phyloP scores from a whole-genome alignment of 768 basidiomycete species.

The Phanerochaete sordida region DNA sequence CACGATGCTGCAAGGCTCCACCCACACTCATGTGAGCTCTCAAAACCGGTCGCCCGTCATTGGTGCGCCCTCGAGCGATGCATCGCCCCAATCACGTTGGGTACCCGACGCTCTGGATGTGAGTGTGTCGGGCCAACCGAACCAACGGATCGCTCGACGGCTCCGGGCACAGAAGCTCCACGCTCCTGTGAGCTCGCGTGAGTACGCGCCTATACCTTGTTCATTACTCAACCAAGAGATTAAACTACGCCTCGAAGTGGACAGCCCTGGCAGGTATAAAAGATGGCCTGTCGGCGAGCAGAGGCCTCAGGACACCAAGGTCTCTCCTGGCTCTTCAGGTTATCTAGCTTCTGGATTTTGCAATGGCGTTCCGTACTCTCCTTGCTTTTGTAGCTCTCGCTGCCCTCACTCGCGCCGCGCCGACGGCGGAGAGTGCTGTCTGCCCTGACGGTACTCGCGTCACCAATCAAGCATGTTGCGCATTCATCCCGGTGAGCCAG shows the following conservation, averaged over 20 bases:
- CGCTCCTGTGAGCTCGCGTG: neutral
- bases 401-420: neutral
- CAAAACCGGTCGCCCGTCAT: neutral
- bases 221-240: neutral
- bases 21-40: slow-evolving; percentile 5
- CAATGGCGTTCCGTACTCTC: slow-evolving; percentile 17
- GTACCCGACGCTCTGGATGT: neutral
- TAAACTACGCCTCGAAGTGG: neutral
- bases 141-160: neutral
- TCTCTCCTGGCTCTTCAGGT: neutral
- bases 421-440: neutral
- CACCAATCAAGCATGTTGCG: slow-evolving; percentile 13
- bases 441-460: slow-evolving; percentile 17
- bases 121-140: neutral
- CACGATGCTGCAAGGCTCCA: neutral
- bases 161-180: neutral
- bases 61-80: neutral
- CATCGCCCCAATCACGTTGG: neutral
- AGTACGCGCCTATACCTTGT: neutral
- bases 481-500: slow-evolving; percentile 13
- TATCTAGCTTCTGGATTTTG: neutral
- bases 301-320: slow-evolving; percentile 6
- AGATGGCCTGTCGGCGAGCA: neutral
- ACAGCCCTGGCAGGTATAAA: slow-evolving; percentile 1
- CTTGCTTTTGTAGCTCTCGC: slow-evolving; percentile 13